Conservation (phyloP, 1,284 basidiomycete species). For the Thecaphora thlaspeos region DNA sequence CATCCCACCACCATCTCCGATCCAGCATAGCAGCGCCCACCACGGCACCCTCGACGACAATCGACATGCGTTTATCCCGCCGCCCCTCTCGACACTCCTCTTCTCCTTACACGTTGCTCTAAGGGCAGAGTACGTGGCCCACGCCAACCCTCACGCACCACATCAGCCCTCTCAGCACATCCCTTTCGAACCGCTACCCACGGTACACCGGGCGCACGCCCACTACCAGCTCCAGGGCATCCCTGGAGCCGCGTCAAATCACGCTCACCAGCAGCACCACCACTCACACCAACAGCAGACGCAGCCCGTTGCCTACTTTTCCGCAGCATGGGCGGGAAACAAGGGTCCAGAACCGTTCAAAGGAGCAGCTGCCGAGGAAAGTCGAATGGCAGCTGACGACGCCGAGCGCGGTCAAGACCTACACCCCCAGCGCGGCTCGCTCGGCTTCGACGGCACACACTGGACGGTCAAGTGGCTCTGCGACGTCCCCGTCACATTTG, state of each 20-base stretch:
- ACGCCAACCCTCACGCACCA: constrained; percentile 1
- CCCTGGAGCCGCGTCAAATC: background rate
- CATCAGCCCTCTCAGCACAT: constrained; percentile 6
- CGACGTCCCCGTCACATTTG: constrained; percentile 26
- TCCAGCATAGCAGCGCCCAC: constrained; percentile 1
- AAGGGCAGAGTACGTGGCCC: constrained; percentile 24
- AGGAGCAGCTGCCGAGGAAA: background rate
- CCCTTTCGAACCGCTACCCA: constrained; percentile 26
- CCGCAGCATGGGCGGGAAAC: constrained; percentile 28
- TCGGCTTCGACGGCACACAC: constrained; percentile 8
- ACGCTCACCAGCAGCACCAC: constrained; percentile 17
- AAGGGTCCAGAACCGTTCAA: constrained; percentile 1
- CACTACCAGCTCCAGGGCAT: background rate
- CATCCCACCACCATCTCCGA: background rate
- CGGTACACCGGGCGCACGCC: constrained; percentile 4
- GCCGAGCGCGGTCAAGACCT: no score
- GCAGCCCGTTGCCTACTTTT: constrained; percentile 17
- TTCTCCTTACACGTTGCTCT: constrained; percentile 27
- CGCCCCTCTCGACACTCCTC: constrained; percentile 16
- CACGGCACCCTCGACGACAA: no score
- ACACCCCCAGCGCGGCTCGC: background rate
- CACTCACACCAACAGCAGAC: constrained; percentile 1
- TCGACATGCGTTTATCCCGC: no score
- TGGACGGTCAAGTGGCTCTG: constrained; percentile 29
- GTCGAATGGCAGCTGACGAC: background rate